A percentile compares a stretch with the other conserved stretches of the same genome.
These are phyloP conservation scores for Leccinum pseudoinsigne DNA, from an alignment of 1,284 basidiomycete genomes.

Conservation along the genomic window DNA sequence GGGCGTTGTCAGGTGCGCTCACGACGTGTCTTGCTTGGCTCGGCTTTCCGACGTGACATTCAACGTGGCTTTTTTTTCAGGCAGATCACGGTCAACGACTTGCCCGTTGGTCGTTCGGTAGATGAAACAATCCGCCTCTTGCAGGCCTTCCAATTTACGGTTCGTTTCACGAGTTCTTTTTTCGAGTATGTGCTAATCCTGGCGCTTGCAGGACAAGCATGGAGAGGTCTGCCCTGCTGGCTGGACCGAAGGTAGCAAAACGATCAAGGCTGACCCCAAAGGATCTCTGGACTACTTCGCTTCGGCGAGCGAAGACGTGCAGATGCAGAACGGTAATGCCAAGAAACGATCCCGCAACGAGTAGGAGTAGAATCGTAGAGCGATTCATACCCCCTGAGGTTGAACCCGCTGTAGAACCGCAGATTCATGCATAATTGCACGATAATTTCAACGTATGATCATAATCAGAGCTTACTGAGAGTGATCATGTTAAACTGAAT, in stretches of 20 bases:
- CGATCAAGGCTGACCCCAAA: slow-evolving; percentile 77
- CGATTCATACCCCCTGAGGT: neutral
- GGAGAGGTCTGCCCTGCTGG: slow-evolving; percentile 91
- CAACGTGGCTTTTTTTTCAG: slow-evolving; percentile 33
- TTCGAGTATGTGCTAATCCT: neutral
- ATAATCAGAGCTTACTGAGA: neutral
- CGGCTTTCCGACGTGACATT: neutral
- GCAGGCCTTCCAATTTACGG: slow-evolving; percentile 90
- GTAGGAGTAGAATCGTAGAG: slow-evolving; percentile 12
- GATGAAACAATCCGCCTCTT: slow-evolving; percentile 88
- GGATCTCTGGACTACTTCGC: slow-evolving; percentile 78
- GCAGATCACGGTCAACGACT: slow-evolving; percentile 87
- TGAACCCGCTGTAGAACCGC: neutral
- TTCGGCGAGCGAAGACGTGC: slow-evolving; percentile 29
- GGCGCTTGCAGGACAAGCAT: slow-evolving; percentile 63
- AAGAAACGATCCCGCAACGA: slow-evolving; percentile 32
- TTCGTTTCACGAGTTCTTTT: slow-evolving; percentile 37
- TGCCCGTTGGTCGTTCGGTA: slow-evolving; percentile 88
- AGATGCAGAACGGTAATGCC: slow-evolving; percentile 31
- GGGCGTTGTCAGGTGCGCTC: slow-evolving; percentile 67
- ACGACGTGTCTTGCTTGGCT: neutral
- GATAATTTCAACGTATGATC: neutral
- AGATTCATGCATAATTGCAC: neutral
- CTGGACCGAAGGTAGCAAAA: slow-evolving; percentile 76
- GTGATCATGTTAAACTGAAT: neutral